Base-by-base conservation (phyloP, 208 protist genomes). In the Leishmania braziliensis region DNA sequence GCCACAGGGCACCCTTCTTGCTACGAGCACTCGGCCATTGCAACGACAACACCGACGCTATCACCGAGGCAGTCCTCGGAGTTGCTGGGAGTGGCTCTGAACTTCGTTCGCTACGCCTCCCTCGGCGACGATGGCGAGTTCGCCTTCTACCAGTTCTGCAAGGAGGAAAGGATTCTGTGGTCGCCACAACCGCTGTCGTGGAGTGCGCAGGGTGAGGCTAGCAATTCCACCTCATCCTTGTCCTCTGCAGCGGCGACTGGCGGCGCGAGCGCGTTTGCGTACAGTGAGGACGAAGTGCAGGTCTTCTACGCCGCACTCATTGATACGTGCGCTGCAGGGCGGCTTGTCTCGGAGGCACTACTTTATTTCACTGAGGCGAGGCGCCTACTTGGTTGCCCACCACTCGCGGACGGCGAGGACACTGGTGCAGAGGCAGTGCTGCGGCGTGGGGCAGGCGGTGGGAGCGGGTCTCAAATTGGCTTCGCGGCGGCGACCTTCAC, bases 61-160 rank as follows among this genome's bases (percentile, higher is more conserved):
- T 53, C 62, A 43, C 58, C 26, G 46, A 46, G 10, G 74, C 33
- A 72, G 70, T 56, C 66, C 56, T 8, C 53, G 14, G 77, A 78
- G 6, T 36, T 79, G 43, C 63, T 85, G 10, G 39, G 46, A 2
- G 50, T 62, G 51, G 63, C 51, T 16, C 23, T 81, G 6, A 66
- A 75, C 48, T 63, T 81, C 36, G 82, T 82, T n/a, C 82, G 82
- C 43, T 96, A 96, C 87, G 93, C 92, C 79, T 78, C 79, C 16
- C 87, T 84, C 70, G 89, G 84, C 46, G 93, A 96, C 72, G 88
- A 92, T 53, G 93, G 91, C 26, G 90, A 96, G 73, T 93, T 95
- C 84, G 77, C 91, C 73, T 94, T 95, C 58, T 92, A 88, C 73
- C 84, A 86, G 26, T 82, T 89, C 26, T 96, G 90, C 76, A 71